phyloP scores from a whole-genome alignment of 129 eudicot genomes.

The Solidago caesia region DNA sequence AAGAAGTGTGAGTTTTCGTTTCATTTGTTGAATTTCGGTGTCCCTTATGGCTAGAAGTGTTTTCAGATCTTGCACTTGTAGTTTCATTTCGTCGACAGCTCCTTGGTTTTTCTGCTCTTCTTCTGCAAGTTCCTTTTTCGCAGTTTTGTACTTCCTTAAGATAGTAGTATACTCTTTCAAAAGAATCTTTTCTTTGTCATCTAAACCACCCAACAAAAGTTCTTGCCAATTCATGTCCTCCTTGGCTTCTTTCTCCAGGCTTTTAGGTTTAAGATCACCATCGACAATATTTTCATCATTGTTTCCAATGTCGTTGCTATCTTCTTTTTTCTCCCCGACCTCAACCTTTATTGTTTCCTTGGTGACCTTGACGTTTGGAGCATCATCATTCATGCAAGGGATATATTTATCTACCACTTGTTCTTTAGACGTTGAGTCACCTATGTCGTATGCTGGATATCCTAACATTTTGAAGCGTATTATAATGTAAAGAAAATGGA shows the following conservation, averaged over 20 bases:
- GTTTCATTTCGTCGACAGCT: constrained; percentile 28
- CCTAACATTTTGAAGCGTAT: background rate
- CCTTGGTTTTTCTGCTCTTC: constrained; percentile 48
- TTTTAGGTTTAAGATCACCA: constrained; percentile 1
- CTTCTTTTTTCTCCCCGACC: constrained; percentile 1
- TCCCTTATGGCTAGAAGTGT: constrained; percentile 48
- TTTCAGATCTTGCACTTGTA: constrained; percentile 47
- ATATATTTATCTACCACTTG: constrained; percentile 16
- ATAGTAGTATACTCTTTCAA: constrained; percentile 68
- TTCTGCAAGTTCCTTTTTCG: constrained; percentile 55
- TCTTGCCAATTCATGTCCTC: constrained; percentile 55
- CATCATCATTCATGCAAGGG: constrained; percentile 8
- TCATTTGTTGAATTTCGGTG: constrained; percentile 57
- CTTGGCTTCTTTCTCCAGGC: constrained; percentile 5
- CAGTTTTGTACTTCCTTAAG: constrained; percentile 66
- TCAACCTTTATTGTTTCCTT: background rate
- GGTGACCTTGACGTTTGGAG: background rate
- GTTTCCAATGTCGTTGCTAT: background rate
- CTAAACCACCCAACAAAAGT: constrained; percentile 59
- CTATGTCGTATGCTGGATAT: background rate
- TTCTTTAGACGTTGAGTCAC: constrained; percentile 1
- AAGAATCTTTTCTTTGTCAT: constrained; percentile 69
- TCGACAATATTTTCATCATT: background rate
- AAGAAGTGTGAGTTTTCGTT: constrained; percentile 42
- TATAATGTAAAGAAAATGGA: background rate